Evolutionary conservation across 768 basidiomycete species (phyloP).

Genomic region (Naganishia friedmannii): DNA sequence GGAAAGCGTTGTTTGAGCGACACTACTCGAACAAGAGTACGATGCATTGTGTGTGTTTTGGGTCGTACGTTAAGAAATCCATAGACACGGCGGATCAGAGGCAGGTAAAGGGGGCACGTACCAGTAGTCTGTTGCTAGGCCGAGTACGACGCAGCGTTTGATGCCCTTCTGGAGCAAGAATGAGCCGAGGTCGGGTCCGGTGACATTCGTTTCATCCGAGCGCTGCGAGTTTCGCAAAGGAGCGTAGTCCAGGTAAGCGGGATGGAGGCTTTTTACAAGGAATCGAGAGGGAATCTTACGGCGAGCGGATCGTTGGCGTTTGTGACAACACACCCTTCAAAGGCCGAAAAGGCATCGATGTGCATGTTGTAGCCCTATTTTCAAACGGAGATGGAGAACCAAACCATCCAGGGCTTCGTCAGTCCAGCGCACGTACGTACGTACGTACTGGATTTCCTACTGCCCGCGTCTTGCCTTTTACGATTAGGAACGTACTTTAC

Average conservation of each 20-base stretch:
- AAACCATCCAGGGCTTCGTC: no score
- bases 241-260: no score
- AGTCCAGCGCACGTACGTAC: no score
- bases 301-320: neutral
- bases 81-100: no score
- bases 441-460: no score
- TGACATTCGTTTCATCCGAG: neutral
- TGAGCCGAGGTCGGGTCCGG: slow-evolving; percentile 1
- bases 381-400: no score
- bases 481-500: slow-evolving; percentile 51
- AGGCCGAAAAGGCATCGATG: slow-evolving; percentile 26
- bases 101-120: neutral
- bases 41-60: neutral
- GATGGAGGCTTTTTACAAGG: no score
- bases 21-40: slow-evolving; percentile 15
- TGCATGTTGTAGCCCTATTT: slow-evolving; percentile 54
- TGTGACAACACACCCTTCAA: slow-evolving; percentile 13
- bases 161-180: slow-evolving; percentile 31
- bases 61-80: no score
- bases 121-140: slow-evolving; percentile 13
- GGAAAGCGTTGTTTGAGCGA: slow-evolving; percentile 21
- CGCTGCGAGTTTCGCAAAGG: neutral
- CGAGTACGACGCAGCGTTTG: slow-evolving; percentile 32
- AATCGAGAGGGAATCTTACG: no score
- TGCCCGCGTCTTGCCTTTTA: no score